A percentile compares a stretch with the other conserved stretches of the same genome.
phyloP scores from a whole-genome alignment of 192 early-diverging fungal species.

The Irineochytrium annulatum region DNA sequence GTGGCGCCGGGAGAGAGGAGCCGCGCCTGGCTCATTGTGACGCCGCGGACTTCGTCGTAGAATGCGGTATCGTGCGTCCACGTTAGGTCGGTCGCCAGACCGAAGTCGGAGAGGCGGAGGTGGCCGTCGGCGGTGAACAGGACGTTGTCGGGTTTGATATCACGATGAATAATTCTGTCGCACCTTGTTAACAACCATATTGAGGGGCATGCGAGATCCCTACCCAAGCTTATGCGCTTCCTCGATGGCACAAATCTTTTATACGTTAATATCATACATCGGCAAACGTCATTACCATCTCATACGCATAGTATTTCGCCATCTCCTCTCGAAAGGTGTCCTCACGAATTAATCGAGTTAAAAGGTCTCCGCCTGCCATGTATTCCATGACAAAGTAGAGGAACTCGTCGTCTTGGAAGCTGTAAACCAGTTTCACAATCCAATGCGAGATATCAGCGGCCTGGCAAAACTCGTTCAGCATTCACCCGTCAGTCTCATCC shows the following conservation, averaged over 20 bases:
- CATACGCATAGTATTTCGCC: constrained; percentile 23
- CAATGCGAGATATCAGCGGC: constrained; percentile 39
- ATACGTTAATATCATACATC: no score
- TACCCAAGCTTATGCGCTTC: constrained; percentile 52
- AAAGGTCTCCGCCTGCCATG: constrained; percentile 48
- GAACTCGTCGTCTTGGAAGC: constrained; percentile 47
- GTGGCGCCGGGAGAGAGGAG: not conserved
- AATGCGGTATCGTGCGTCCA: constrained; percentile 61
- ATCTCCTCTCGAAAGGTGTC: constrained; percentile 32
- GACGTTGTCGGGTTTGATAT: constrained; percentile 76
- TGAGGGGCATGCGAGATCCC: not conserved
- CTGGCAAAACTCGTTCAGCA: not conserved
- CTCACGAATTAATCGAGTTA: constrained; percentile 42
- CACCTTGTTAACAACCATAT: no score
- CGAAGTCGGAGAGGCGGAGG: constrained; percentile 67
- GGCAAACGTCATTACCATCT: constrained; percentile 19
- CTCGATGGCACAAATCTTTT: constrained; percentile 47
- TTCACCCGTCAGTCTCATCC: no score
- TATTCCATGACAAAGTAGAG: constrained; percentile 56
- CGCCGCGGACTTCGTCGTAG: constrained; percentile 23
- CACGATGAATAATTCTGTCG: constrained; percentile 46
- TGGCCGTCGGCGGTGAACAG: constrained; percentile 64
- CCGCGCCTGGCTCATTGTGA: not conserved
- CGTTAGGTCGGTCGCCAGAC: constrained; percentile 66
- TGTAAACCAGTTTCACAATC: constrained; percentile 47